Conservation (phyloP, 2,329 filamentous ascomycete species). For the Bipolaris victoriae region DNA sequence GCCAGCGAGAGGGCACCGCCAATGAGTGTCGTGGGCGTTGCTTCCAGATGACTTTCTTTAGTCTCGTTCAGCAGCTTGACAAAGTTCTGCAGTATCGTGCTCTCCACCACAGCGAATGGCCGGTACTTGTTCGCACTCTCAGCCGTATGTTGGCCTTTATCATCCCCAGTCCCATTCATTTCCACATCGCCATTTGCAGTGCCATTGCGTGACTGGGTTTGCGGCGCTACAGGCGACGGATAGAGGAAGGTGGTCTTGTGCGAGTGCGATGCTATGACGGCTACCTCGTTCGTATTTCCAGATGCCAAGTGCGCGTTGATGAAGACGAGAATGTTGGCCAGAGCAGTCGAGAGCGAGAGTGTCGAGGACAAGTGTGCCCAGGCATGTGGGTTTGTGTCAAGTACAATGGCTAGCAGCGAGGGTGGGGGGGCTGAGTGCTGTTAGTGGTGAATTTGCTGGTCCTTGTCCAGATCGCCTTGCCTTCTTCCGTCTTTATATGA, state of each 20-base stretch:
- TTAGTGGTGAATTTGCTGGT: constrained; percentile 8
- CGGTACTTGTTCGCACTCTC: constrained; percentile 85
- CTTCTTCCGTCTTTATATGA: constrained; percentile 47
- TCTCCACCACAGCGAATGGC: constrained; percentile 86
- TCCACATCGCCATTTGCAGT: constrained; percentile 34
- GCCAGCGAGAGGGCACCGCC: constrained; percentile 90
- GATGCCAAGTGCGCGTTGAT: constrained; percentile 95
- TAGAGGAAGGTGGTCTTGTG: constrained; percentile 91
- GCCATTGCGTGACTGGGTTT: constrained; percentile 23
- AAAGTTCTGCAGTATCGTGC: constrained; percentile 76
- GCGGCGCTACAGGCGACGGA: constrained; percentile 59
- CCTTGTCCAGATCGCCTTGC: constrained; percentile 21
- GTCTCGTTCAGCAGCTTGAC: constrained; percentile 75
- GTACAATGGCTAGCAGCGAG: constrained; percentile 85
- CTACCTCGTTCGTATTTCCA: constrained; percentile 91
- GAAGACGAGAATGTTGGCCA: constrained; percentile 92
- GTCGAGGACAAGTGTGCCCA: constrained; percentile 79
- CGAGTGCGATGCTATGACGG: constrained; percentile 86
- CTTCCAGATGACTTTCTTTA: constrained; percentile 64
- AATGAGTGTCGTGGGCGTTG: constrained; percentile 80
- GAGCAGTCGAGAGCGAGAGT: constrained; percentile 80
- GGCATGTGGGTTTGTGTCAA: constrained; percentile 96
- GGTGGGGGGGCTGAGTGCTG: constrained; percentile 62
- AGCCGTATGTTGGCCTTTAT: constrained; percentile 31
- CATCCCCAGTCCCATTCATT: constrained; percentile 34